Base-by-base conservation (phyloP, 169 alveolate species). In the Amoebophrya sp. region DNA sequence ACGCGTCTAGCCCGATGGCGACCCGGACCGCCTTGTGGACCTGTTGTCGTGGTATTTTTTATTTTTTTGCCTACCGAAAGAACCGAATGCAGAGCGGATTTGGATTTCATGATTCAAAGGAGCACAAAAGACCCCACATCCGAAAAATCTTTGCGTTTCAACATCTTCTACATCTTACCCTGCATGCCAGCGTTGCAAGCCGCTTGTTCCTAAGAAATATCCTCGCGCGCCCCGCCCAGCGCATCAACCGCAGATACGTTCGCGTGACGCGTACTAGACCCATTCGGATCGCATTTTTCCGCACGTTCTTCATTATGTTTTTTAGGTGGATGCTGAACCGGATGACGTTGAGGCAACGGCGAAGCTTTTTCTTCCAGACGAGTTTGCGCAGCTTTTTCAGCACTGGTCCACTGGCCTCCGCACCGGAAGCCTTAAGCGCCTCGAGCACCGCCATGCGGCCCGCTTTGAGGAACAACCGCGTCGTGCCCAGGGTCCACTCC, bases 371-470 rank as follows among this genome's bases (percentile, higher is more conserved):
- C 38, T n/a, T 18, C 83, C 83, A 66, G 7, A 66, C 83, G 35
- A 1, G 12, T 66, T 18, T n/a, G 10, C 83, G 29, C 83, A 66
- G 83, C 18, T 66, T 66, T 25, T 2, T 25, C 83, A 66, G 10
- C 2, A 66, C 83, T 18, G 29, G 32, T 7, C 35, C 38, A 66
- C 32, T 25, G 7, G 83, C 83, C 7, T 25, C 18, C 35, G 83
- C 83, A 25, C 83, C 83, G 35, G 12, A 12, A 2, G 83, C 83
- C 12, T 25, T 2, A 2, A 66, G 32, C 7, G 83, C 83, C 32
- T 66, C 83, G 7, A 66, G 32, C 83, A 66, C 83, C 0, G 83
- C 83, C 83, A 66, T 66, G 39, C 83, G 29, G 83, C 83, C 83
- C 29, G 83, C 83, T 66, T 66, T 66, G 83, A 66, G 83, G 83